Evolutionary conservation across 2,329 filamentous ascomycete species (phyloP).

Genomic region (Xenoacremonium recifei): DNA sequence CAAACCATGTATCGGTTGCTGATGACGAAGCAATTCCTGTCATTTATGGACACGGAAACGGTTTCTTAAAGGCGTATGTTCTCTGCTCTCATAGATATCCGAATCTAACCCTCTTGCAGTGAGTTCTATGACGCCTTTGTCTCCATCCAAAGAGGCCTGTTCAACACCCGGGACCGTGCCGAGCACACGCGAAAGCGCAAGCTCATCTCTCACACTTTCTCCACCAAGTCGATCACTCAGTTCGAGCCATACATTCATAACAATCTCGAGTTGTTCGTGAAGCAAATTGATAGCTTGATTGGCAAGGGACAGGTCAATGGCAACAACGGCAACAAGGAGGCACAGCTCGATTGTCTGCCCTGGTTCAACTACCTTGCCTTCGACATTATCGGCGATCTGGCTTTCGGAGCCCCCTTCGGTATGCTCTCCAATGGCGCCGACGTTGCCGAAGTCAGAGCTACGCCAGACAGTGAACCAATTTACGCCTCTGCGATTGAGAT

Average conservation of each 20-base stretch:
- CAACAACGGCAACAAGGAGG: conserved; percentile 59
- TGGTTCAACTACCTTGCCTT: conserved; percentile 66
- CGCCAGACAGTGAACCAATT: conserved; percentile 58
- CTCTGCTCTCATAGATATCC: no score
- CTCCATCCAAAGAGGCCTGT: conserved; percentile 79
- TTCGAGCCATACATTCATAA: conserved; percentile 87
- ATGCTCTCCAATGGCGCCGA: conserved; percentile 79
- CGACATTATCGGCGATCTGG: conserved; percentile 48
- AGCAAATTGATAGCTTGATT: conserved; percentile 67
- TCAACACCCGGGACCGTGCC: conserved; percentile 80
- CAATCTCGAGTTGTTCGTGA: conserved; percentile 73
- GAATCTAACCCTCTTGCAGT: conserved; percentile 39
- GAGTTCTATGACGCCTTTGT: conserved; percentile 93
- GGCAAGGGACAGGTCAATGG: conserved; percentile 41
- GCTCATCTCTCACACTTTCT: conserved; percentile 84
- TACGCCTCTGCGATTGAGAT: conserved; percentile 83
- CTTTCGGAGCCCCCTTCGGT: conserved; percentile 51
- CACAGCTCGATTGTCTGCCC: conserved; percentile 68
- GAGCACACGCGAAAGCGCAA: conserved; percentile 90
- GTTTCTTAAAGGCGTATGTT: conserved; percentile 67
- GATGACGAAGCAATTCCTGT: conserved; percentile 73
- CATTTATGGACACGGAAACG: conserved; percentile 80
- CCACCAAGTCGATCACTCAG: conserved; percentile 73
- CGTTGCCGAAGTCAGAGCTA: conserved; percentile 68
- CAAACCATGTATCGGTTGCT: conserved; percentile 79